Evolutionary conservation across 108 stramenopile genomes (phyloP).

Genomic region (Pseudonitzschia delicatissima): DNA sequence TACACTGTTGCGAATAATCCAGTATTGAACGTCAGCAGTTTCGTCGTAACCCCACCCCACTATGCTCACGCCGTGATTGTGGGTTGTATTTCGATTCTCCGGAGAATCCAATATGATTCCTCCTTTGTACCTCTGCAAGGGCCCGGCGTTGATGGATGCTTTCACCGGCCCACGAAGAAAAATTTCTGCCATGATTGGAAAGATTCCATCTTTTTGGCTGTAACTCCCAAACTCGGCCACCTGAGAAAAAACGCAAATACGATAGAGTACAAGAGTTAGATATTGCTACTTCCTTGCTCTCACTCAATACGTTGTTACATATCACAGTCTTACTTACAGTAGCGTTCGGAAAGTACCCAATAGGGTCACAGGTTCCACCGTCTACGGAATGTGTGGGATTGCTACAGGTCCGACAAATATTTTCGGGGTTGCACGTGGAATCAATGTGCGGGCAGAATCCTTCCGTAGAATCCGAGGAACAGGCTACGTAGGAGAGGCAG

Average conservation of each 20-base stretch:
- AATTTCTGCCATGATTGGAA: slow-evolving; percentile 76
- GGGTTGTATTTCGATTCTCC: slow-evolving; percentile 42
- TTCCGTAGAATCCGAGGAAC: slow-evolving; percentile 60
- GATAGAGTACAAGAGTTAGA: background rate
- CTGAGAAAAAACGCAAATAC: background rate
- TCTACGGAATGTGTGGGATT: slow-evolving; percentile 16
- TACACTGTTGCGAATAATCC: slow-evolving; percentile 79
- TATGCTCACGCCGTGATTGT: slow-evolving; percentile 86
- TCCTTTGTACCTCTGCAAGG: slow-evolving; percentile 66
- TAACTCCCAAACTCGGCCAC: slow-evolving; percentile 32
- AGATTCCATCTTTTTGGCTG: slow-evolving; percentile 11
- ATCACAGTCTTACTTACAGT: slow-evolving; percentile 39
- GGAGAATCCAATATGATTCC: slow-evolving; percentile 73
- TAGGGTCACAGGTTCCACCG: slow-evolving; percentile 51
- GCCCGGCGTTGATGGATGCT: slow-evolving; percentile 74
- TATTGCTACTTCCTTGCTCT: too few relatives aligned
- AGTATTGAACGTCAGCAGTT: slow-evolving; percentile 46
- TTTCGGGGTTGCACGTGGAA: slow-evolving; percentile 61
- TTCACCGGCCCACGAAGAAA: slow-evolving; percentile 91
- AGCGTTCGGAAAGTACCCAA: slow-evolving; percentile 82
- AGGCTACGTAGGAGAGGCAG: slow-evolving; percentile 86
- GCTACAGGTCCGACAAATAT: slow-evolving; percentile 79
- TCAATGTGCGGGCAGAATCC: slow-evolving; percentile 83
- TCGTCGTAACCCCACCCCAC: slow-evolving; percentile 88
- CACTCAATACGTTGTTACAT: too few relatives aligned